Percentiles rank a stretch among this genome's conserved stretches.
These are phyloP conservation scores for Podospora didyma DNA, from an alignment of 495 filamentous ascomycete genomes.

Conservation along the genomic window DNA sequence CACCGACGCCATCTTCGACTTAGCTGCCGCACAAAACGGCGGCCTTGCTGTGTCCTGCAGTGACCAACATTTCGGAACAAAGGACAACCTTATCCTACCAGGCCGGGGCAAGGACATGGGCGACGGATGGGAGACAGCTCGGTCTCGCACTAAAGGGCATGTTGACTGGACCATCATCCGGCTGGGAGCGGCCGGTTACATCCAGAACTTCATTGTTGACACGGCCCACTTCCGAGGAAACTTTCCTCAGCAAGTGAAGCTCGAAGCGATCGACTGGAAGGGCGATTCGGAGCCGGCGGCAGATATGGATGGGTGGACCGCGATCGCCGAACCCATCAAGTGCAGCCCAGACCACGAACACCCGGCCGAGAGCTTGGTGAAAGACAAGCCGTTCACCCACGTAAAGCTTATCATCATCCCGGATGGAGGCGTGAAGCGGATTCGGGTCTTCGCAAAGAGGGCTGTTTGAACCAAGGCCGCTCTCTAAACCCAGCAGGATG, in stretches of 20 bases:
- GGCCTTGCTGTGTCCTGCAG: constrained; percentile 71
- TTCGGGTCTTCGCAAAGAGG: constrained; percentile 74
- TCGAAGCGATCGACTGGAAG: constrained; percentile 60
- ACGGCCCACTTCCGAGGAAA: constrained; percentile 90
- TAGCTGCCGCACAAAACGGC: constrained; percentile 78
- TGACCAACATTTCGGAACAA: constrained; percentile 83
- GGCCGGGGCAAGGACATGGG: constrained; percentile 89
- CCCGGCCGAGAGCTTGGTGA: constrained; percentile 54
- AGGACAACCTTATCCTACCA: constrained; percentile 78
- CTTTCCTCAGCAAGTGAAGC: constrained; percentile 72
- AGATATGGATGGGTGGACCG: constrained; percentile 65
- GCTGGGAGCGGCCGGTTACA: constrained; percentile 66
- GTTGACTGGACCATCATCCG: constrained; percentile 82
- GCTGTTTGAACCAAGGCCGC: constrained; percentile 25
- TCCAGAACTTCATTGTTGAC: constrained; percentile 74
- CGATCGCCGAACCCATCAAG: constrained; percentile 62
- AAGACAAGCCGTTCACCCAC: constrained; percentile 63
- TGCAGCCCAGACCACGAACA: constrained; percentile 81
- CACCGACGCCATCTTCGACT: constrained; percentile 64
- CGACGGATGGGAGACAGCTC: constrained; percentile 90
- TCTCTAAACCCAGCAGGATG: no score
- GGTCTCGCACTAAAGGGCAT: constrained; percentile 71
- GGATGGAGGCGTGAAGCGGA: constrained; percentile 85
- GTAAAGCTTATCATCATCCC: constrained; percentile 88
- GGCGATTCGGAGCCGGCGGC: constrained; percentile 50